Conservation (phyloP, 73 alveolate genomes). For the Blepharisma stoltei region DNA sequence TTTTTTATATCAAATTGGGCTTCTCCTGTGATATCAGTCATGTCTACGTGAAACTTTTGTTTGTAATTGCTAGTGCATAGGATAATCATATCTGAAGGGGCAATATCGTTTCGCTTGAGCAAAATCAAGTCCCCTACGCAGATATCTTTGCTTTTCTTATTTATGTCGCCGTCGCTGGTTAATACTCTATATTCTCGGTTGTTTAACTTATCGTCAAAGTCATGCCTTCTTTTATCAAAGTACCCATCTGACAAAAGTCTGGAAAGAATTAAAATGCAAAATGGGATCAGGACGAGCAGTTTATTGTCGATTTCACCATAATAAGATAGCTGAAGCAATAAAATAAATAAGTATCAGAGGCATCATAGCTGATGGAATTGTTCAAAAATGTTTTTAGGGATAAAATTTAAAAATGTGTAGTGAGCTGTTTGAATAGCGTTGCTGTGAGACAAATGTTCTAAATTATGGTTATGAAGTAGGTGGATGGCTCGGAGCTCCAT, state of each 20-base stretch:
- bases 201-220: not conserved
- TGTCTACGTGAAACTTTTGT: not conserved
- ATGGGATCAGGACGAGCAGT: too few relatives aligned
- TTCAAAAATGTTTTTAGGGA: too few relatives aligned
- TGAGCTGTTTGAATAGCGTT: too few relatives aligned
- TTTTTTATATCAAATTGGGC: not conserved
- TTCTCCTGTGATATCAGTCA: conserved; percentile 8
- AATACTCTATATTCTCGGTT: not conserved
- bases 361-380: conserved; percentile 12
- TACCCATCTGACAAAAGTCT: not conserved
- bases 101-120: not conserved
- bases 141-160: not conserved
- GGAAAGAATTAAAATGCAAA: not conserved
- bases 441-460: too few relatives aligned
- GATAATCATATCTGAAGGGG: conserved; percentile 21
- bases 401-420: too few relatives aligned
- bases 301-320: too few relatives aligned
- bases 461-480: too few relatives aligned
- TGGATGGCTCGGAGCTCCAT: too few relatives aligned
- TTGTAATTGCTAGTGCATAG: not conserved
- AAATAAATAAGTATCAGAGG: conserved; percentile 12
- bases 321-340: not conserved
- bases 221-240: not conserved
- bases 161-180: not conserved
- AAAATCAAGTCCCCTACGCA: conserved; percentile 11